phyloP scores from a whole-genome alignment of 2,329 filamentous ascomycete species.

The Beauveria brongniartii region DNA sequence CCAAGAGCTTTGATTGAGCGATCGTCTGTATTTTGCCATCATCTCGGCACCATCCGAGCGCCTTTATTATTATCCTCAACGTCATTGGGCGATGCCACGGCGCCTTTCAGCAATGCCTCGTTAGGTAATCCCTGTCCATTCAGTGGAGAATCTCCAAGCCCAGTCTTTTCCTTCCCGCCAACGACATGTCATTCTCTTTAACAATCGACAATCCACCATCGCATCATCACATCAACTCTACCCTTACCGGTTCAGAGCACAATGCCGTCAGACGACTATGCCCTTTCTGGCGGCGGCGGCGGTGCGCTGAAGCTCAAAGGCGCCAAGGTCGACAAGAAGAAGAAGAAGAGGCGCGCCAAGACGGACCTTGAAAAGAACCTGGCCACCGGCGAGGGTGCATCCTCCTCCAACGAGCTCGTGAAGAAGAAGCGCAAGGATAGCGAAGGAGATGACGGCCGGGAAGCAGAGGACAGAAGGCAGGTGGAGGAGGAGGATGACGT shows the following conservation, averaged over 20 bases:
- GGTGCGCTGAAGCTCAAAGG: conserved; percentile 85
- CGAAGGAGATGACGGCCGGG: conserved; percentile 21
- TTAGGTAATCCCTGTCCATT: too few species aligned
- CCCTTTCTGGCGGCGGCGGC: conserved; percentile 52
- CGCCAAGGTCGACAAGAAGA: conserved; percentile 53
- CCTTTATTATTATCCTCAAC: too few species aligned
- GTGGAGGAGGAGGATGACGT: conserved; percentile 20
- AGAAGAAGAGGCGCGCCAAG: conserved; percentile 52
- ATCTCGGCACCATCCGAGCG: too few species aligned
- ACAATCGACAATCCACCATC: not conserved
- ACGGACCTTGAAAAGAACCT: conserved; percentile 40
- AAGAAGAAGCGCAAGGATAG: conserved; percentile 10
- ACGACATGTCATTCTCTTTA: too few species aligned
- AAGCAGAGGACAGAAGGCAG: conserved; percentile 26
- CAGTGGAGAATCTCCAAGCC: too few species aligned
- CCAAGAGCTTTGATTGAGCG: too few species aligned
- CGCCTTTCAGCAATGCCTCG: too few species aligned
- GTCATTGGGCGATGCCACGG: too few species aligned
- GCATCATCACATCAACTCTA: not conserved
- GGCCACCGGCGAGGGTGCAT: conserved; percentile 22
- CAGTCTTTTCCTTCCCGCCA: too few species aligned
- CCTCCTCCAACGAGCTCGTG: conserved; percentile 19
- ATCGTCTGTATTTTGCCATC: too few species aligned
- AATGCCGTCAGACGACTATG: conserved; percentile 73
- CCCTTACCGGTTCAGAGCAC: not conserved